Conservation (phyloP, 2,329 filamentous ascomycete species). For the Fusarium gaditjirri region DNA sequence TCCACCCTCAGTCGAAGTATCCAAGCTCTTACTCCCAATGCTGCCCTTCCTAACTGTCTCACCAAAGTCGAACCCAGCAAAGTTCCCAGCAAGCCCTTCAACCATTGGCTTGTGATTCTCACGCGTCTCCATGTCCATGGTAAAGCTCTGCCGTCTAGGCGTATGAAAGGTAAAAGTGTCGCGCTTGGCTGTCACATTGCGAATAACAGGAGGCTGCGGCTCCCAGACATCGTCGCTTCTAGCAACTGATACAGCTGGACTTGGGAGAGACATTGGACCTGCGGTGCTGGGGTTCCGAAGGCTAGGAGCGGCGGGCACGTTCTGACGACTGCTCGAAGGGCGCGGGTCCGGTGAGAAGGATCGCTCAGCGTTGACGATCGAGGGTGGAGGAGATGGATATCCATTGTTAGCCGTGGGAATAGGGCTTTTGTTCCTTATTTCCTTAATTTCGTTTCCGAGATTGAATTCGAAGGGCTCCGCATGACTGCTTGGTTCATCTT, state of each 20-base stretch:
- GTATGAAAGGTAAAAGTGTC: conserved; percentile 61
- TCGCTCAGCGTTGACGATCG: conserved; percentile 48
- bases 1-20: conserved; percentile 26
- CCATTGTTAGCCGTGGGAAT: conserved; percentile 32
- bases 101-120: conserved; percentile 36
- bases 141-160: conserved; percentile 59
- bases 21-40: conserved; percentile 26
- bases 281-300: conserved; percentile 44
- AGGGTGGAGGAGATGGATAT: conserved; percentile 54
- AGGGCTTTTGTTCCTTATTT: conserved; percentile 15
- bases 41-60: conserved; percentile 43
- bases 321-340: conserved; percentile 36
- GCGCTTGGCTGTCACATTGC: conserved; percentile 60
- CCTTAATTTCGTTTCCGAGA: conserved; percentile 28
- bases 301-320: conserved; percentile 34
- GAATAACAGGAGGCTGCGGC: conserved; percentile 57
- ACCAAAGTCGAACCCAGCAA: conserved; percentile 54
- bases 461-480: conserved; percentile 56
- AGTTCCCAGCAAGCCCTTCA: conserved; percentile 53
- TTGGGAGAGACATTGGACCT: conserved; percentile 53
- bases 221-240: conserved; percentile 54
- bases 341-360: conserved; percentile 38
- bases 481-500: conserved; percentile 49
- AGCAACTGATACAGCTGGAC: conserved; percentile 54
- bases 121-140: conserved; percentile 57